These are phyloP conservation scores for Passalora sequoiae DNA, from an alignment of 2,329 filamentous ascomycete genomes.

Conservation along the genomic window DNA sequence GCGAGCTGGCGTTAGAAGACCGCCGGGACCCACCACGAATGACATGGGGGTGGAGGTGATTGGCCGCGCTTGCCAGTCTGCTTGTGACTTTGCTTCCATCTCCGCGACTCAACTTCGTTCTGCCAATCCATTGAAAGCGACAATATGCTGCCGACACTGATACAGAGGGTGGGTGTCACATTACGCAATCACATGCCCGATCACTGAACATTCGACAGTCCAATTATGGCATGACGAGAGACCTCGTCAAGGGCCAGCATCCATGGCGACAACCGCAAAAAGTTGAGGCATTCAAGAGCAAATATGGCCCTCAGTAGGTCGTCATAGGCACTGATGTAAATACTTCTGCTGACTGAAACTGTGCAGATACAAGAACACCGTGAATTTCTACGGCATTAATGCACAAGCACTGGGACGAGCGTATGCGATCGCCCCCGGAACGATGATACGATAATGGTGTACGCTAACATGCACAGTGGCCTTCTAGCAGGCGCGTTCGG, in stretches of 20 bases:
- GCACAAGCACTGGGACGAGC: background rate
- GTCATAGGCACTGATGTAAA: background rate
- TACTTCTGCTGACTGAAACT: constrained; percentile 6
- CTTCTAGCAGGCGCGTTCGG: constrained; percentile 52
- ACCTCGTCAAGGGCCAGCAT: constrained; percentile 1
- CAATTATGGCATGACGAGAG: background rate
- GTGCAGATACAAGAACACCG: constrained; percentile 46
- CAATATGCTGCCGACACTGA: constrained; percentile 30
- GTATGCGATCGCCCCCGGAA: constrained; percentile 22
- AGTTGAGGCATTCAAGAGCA: constrained; percentile 51
- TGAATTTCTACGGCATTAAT: constrained; percentile 44
- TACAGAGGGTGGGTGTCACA: no score
- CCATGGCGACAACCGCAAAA: constrained; percentile 34
- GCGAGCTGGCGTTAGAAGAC: no score
- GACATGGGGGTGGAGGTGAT: no score
- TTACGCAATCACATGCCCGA: no score
- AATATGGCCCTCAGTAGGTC: constrained; percentile 55
- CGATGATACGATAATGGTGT: constrained; percentile 21
- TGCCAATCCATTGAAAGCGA: background rate
- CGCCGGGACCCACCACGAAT: no score
- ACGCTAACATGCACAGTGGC: constrained; percentile 34
- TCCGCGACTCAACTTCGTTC: background rate
- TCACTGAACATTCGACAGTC: no score
- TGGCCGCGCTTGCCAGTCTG: no score
- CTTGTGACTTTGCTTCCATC: no score